Conservation (phyloP, 2,329 filamentous ascomycete genomes). For the Nemania serpens region DNA sequence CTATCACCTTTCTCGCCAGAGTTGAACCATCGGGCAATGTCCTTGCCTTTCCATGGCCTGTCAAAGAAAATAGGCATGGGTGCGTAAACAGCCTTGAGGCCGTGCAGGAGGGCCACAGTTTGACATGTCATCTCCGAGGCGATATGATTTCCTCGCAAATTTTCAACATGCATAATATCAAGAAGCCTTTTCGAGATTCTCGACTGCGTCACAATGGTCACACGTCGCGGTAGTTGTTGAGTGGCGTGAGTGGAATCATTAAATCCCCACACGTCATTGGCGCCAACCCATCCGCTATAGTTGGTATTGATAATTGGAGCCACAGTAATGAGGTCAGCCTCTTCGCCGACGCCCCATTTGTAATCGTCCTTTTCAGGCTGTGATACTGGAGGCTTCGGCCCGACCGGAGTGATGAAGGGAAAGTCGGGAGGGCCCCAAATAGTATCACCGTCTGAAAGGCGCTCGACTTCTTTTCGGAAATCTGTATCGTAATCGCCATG, state of each 20-base stretch:
- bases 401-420: slow-evolving; percentile 64
- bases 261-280: slow-evolving; percentile 71
- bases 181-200: slow-evolving; percentile 73
- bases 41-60: slow-evolving; percentile 66
- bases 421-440: slow-evolving; percentile 70
- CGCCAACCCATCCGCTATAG: slow-evolving; percentile 74
- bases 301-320: slow-evolving; percentile 79
- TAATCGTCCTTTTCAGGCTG: slow-evolving; percentile 68
- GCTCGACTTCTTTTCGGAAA: slow-evolving; percentile 68
- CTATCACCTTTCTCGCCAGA: slow-evolving; percentile 59
- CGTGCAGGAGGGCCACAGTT: slow-evolving; percentile 74
- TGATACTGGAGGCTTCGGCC: slow-evolving; percentile 64
- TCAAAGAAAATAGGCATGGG: slow-evolving; percentile 83
- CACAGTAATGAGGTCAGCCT: slow-evolving; percentile 74
- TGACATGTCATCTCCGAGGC: slow-evolving; percentile 81
- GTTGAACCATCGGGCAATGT: slow-evolving; percentile 64
- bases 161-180: slow-evolving; percentile 78
- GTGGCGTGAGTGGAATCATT: slow-evolving; percentile 53
- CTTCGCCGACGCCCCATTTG: slow-evolving; percentile 76
- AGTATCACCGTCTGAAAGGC: slow-evolving; percentile 53
- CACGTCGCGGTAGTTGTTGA: slow-evolving; percentile 68
- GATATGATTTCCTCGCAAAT: slow-evolving; percentile 73
- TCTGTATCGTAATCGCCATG: slow-evolving; percentile 70
- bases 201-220: slow-evolving; percentile 78
- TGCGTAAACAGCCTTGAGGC: slow-evolving; percentile 77